Base-by-base conservation (phyloP, 495 filamentous ascomycete species). In the Pseudevernia furfuracea region DNA sequence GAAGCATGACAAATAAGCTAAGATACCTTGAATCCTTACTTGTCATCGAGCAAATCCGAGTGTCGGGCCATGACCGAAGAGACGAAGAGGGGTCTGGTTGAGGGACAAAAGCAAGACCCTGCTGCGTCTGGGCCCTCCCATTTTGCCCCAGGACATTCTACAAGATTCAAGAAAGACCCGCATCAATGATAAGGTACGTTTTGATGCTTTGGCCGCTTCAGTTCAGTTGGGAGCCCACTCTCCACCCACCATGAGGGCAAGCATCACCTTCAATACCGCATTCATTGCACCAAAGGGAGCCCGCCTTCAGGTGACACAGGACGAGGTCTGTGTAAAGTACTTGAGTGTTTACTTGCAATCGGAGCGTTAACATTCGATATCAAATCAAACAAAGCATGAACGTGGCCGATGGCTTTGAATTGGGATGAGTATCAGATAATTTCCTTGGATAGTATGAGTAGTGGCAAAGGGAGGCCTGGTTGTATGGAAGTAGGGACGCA, bases 1-100 rank as follows among this genome's bases (percentile, higher is more conserved):
- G 30, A 34, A 55, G 52, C 52, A 55, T 55, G 52, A 55, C 52
- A 55, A 55, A 55, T 55, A 44, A 23, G 52, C 52, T 21, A 32
- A 17, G 30, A 21, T 55, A 34, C 30, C 52, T 55, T 55, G 12
- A 3, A 2, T 19, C 11, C 52, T 55, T 5, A 30, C 52, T 55
- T 55, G 6, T 55, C 30, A 34, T 34, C 17, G 52, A 55, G 36
- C 30, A 55, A 34, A 55, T 55, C 52, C 52, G 52, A 34, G 15
- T 21, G 30, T 55, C 52, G 28, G 52, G 14, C 15, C 52, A 34
- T 19, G 4, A 21, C 28, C 30, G 15, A 34, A 55, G 23, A 55
- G 15, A n/a, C n/a, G n/a, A n/a, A n/a, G n/a, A n/a, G 52, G 52
- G 30, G 4, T 55, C 17, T 55, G 52, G 15, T 32, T 55, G 15